Conservation (phyloP, 2,329 filamentous ascomycete genomes). For the Aspergillus neoniger region DNA sequence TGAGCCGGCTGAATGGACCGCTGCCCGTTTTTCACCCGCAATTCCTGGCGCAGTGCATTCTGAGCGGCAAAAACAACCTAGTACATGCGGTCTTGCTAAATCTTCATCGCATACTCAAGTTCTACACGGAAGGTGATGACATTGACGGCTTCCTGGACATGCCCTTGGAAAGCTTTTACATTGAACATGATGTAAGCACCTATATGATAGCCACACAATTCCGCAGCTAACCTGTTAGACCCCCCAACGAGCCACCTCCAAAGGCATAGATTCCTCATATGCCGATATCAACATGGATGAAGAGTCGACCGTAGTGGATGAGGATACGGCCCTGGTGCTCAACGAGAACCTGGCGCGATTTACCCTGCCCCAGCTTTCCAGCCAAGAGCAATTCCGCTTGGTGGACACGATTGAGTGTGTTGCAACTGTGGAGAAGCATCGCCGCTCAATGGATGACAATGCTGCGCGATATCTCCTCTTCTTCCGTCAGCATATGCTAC, state of each 20-base stretch:
- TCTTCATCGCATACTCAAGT: constrained; percentile 76
- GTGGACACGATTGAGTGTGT: constrained; percentile 83
- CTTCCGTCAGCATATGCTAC: constrained; percentile 77
- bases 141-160: constrained; percentile 76
- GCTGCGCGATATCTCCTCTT: constrained; percentile 85
- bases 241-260: constrained; percentile 46
- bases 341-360: constrained; percentile 75
- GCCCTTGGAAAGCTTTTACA: constrained; percentile 51
- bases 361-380: constrained; percentile 76
- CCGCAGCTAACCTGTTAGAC: constrained; percentile 32
- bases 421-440: constrained; percentile 80
- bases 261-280: constrained; percentile 55
- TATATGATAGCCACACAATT: not conserved
- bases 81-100: constrained; percentile 73
- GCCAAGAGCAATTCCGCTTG: constrained; percentile 81
- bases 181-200: constrained; percentile 46
- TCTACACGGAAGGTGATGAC: constrained; percentile 75
- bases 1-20: constrained; percentile 81
- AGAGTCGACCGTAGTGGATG: constrained; percentile 67
- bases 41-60: constrained; percentile 81
- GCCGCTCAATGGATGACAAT: constrained; percentile 86
- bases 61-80: constrained; percentile 71
- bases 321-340: constrained; percentile 68
- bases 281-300: constrained; percentile 53
- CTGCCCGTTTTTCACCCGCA: constrained; percentile 91